Evolutionary conservation across 495 filamentous ascomycete species (phyloP), one percentile per base, ranked within the genome.

Genomic region (Poronia punctata): DNA sequence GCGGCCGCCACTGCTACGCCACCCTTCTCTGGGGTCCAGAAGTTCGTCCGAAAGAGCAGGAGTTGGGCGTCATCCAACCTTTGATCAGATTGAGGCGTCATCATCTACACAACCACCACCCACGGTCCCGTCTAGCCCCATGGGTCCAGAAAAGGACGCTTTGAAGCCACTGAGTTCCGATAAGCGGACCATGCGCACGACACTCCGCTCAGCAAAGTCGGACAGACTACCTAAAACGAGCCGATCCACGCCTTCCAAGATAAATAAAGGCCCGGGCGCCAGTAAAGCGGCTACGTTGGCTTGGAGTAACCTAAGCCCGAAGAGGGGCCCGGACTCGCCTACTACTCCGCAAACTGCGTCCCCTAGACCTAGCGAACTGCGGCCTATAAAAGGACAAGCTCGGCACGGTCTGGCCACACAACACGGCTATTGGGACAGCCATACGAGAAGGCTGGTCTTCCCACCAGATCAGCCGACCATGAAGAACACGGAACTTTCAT

Each of bases 251-350:
- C 44, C 52, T 29, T 49, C 55, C 18, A 55, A 48, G 38, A 40
- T 45, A 33, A 50, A 24, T 18, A 69, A 68, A 21, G 65, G 64
- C 15, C 65, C 64, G 0, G 68, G 69, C 3, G 86, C 88, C 20
- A 88, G 84, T 28, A 93, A 85, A 59, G 92, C 92, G 10, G 92
- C 92, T 1, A 83, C 84, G 2, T 62, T 94, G 24, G 90, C 90
- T 12, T 98, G 89, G 89, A 77, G 71, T 29, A 74, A 70, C 32
- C 46, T 45, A 40, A 56, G 35, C 52, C 52, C 27, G 31, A 45
- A 45, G 56, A 46, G 15, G 23, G 43, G 25, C 24, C 20, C 38
- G 17, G 50, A 45, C 37, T 34, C 46, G 6, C 19, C 48, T n/a
- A 31, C 50, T 29, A 50, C 43, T 39, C 20, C 50, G 14, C 38